Base-by-base conservation (phyloP, 805 yeast genomes). In the Millerozyma acaciae region DNA sequence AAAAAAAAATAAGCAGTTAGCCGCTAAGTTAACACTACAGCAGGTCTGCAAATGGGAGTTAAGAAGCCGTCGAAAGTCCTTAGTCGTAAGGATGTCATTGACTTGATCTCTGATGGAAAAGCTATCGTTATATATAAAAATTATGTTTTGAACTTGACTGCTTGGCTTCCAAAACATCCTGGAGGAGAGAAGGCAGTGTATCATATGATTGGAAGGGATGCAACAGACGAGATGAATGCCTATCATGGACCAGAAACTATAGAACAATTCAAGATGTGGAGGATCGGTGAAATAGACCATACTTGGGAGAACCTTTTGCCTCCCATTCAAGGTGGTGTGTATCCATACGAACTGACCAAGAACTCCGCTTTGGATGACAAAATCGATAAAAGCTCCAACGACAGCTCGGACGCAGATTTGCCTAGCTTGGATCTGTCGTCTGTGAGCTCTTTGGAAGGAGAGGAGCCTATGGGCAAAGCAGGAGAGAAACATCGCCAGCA, bases 131-230 rank as follows among this genome's bases (percentile, higher is more conserved):
- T 87, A 3, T 81, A 76, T 50, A 64, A 79, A 22, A 60, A 70
- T 28, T 39, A 59, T 14, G 94, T 83, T 4, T 62, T 87, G 26
- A 73, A 77, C 43, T 62, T 88, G 37, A 79, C 86, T 34, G 42
- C 58, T 6, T 87, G 95, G 96, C 55, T 87, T 21, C 65, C 65
- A 16, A 65, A 47, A 32, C 96, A 87, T 55, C 96, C 96, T 0
- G 96, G 96, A 10, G 96, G 96, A 4, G 89, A 81, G 38, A 83
- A 77, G 49, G 89, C 94, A 2, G 79, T 88, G 5, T 67, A 66
- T 46, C 96, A 88, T 57, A 70, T 87, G 81, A 75, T 87, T 3
- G 96, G 96, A 2, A 62, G 90, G 36, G 95, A 87, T 57, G 95
- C 95, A 14, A 80, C 93, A 0, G 95, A 86, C 53, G 96, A 88